Evolutionary conservation across 257 asterid species (phyloP).

Genomic region (Solanum sitiens): DNA sequence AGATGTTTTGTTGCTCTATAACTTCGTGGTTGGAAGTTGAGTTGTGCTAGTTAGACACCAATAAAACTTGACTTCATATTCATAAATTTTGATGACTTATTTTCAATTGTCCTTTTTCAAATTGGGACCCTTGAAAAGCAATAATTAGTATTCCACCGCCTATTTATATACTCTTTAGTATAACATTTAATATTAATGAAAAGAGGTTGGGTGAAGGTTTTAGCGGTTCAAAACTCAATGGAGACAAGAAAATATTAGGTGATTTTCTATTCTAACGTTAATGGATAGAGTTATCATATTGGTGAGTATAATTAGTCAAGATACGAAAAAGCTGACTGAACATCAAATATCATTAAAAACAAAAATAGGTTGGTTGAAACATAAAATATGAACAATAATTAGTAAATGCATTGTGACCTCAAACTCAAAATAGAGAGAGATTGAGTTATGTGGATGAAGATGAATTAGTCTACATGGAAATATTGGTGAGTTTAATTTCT

Average conservation of each 20-base stretch:
- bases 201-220: not conserved
- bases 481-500: not conserved
- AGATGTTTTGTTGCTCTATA: not conserved
- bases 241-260: no score
- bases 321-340: no score
- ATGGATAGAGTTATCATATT: not conserved
- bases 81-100: not conserved
- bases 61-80: slow-evolving; percentile 1
- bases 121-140: not conserved
- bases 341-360: no score
- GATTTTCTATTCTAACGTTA: no score
- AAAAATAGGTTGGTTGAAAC: not conserved
- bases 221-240: not conserved
- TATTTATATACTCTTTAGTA: not conserved
- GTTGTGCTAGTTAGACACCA: not conserved
- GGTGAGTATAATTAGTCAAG: no score
- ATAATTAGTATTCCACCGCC: not conserved
- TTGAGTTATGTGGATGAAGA: not conserved
- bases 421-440: not conserved
- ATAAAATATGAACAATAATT: not conserved
- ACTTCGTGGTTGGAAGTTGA: not conserved
- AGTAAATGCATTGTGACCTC: not conserved
- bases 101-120: not conserved
- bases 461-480: not conserved
- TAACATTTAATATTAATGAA: not conserved